These are phyloP conservation scores for Closterium sp. DNA, from an alignment of 139 green algal species.

Conservation along the genomic window DNA sequence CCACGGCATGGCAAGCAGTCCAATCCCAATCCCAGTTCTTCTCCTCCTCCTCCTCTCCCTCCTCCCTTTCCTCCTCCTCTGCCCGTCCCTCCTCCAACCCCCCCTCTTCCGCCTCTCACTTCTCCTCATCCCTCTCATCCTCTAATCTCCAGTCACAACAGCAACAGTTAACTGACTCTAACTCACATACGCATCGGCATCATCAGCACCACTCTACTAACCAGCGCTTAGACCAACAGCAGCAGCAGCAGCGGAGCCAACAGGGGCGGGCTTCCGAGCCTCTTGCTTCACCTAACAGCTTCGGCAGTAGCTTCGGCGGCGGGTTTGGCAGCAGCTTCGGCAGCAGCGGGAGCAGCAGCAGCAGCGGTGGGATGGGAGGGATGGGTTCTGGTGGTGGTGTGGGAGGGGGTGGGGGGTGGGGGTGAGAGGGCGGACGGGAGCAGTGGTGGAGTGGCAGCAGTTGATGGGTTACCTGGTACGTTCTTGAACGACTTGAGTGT, in stretches of 20 bases:
- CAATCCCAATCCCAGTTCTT: conserved; percentile 4
- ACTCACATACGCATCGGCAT: background rate
- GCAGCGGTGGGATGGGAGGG: background rate
- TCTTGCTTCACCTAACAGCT: background rate
- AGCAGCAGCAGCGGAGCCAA: background rate
- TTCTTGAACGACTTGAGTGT: background rate
- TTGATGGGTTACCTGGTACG: conserved; percentile 40
- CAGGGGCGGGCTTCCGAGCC: background rate
- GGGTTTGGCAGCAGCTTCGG: background rate
- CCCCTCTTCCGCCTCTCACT: background rate
- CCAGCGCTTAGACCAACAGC: background rate
- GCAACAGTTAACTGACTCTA: background rate
- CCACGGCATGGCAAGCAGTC: conserved; percentile 19
- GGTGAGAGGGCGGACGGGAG: background rate
- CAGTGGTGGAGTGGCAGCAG: conserved; percentile 47
- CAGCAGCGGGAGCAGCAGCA: background rate
- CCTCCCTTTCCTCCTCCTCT: background rate
- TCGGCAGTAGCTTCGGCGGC: background rate
- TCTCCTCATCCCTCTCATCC: background rate
- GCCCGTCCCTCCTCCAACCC: background rate
- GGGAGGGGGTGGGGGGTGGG: background rate
- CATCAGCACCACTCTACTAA: background rate
- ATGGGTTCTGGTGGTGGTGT: background rate
- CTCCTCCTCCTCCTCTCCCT: background rate
- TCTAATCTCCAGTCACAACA: background rate